Conservation (phyloP, 1,284 basidiomycete species). For the Microbotryum lychnidis-dioicae region DNA sequence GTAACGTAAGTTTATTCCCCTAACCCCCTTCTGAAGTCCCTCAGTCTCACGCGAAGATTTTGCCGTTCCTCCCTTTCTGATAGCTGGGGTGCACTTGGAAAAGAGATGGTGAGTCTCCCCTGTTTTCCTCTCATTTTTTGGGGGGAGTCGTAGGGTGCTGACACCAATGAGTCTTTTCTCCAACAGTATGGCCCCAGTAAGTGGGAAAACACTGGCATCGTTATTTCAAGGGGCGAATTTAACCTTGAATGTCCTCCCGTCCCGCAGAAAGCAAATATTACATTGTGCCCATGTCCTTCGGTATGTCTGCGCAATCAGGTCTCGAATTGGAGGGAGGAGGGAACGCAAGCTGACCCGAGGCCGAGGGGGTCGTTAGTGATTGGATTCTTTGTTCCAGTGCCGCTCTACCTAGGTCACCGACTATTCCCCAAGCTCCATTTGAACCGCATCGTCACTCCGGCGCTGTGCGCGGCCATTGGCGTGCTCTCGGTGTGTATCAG, state of each 20-base stretch:
- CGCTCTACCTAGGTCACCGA: constrained; percentile 50
- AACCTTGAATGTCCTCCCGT: constrained; percentile 38
- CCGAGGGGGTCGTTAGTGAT: constrained; percentile 44
- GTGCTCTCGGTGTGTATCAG: too few relatives aligned
- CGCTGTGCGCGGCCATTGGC: constrained; percentile 9
- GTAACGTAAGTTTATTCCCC: constrained; percentile 41
- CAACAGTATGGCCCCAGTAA: too few relatives aligned
- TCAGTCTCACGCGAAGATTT: constrained; percentile 40
- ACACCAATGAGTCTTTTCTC: too few relatives aligned
- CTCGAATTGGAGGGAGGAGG: constrained; percentile 42
- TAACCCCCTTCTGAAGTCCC: background rate
- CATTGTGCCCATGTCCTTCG: constrained; percentile 41
- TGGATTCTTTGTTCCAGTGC: constrained; percentile 51
- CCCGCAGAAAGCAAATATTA: constrained; percentile 22
- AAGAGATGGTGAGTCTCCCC: too few relatives aligned
- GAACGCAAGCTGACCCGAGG: constrained; percentile 49
- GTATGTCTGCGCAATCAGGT: too few relatives aligned
- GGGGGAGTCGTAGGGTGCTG: constrained; percentile 30
- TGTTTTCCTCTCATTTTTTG: too few relatives aligned
- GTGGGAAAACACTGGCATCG: too few relatives aligned
- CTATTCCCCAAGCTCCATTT: constrained; percentile 44
- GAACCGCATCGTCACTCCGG: constrained; percentile 28
- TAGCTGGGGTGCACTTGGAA: constrained; percentile 49
- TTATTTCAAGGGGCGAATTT: too few relatives aligned
- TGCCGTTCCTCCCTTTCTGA: constrained; percentile 50